Evolutionary conservation across 2,329 filamentous ascomycete genomes (phyloP).

Genomic region (Colletotrichum melonis): DNA sequence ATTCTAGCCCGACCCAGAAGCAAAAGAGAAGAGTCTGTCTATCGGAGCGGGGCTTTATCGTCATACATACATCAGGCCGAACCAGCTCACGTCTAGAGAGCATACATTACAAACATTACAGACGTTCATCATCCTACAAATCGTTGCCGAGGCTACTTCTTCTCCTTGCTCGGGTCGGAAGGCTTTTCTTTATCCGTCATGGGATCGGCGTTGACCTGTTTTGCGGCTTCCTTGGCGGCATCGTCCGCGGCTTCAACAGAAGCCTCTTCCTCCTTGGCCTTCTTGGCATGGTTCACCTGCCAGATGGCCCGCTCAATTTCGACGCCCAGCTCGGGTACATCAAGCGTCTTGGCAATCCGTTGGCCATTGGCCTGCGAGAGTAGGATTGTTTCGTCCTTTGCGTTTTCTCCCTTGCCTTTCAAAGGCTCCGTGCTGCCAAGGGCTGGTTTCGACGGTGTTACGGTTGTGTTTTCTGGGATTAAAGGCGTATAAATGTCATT

Average conservation of each 20-base stretch:
- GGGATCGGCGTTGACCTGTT: constrained; percentile 27
- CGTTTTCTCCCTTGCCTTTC: constrained; percentile 36
- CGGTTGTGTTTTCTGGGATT: constrained; percentile 46
- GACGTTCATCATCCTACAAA: background rate
- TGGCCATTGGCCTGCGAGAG: constrained; percentile 65
- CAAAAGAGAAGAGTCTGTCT: constrained; percentile 30
- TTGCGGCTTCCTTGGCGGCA: constrained; percentile 17
- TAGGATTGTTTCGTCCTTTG: constrained; percentile 50
- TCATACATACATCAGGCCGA: constrained; percentile 20
- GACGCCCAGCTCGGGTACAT: constrained; percentile 76
- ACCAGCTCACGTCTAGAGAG: constrained; percentile 16
- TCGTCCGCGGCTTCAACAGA: constrained; percentile 37
- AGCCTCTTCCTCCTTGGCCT: constrained; percentile 51
- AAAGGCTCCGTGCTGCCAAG: constrained; percentile 37
- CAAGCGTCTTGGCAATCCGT: constrained; percentile 69
- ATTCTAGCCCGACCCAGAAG: background rate
- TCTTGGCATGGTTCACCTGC: constrained; percentile 70
- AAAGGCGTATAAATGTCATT: constrained; percentile 77
- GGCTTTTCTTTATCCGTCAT: constrained; percentile 38
- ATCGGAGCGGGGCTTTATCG: background rate
- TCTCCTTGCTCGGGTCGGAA: constrained; percentile 20
- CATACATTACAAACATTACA: constrained; percentile 24
- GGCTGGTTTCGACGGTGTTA: constrained; percentile 43
- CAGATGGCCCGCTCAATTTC: constrained; percentile 82
- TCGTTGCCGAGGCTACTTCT: constrained; percentile 29